Percentiles rank a stretch among this genome's conserved stretches.
phyloP scores from a whole-genome alignment of 2,329 filamentous ascomycete species.

The Fusarium cicatricum region DNA sequence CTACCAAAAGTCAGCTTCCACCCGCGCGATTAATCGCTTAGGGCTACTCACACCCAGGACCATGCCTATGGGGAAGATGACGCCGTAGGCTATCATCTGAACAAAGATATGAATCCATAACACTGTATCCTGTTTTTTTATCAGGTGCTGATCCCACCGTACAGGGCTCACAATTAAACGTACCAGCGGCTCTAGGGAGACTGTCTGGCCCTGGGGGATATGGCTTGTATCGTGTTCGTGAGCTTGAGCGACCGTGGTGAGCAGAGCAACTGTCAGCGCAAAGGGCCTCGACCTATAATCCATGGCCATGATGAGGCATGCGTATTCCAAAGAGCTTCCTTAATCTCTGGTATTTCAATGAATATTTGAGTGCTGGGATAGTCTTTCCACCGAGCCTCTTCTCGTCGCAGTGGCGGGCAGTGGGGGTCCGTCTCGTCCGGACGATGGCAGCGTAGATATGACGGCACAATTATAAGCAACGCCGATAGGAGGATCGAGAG shows the following conservation, averaged over 20 bases:
- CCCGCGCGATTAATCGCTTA: background rate
- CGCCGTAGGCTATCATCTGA: constrained; percentile 86
- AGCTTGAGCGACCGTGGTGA: constrained; percentile 40
- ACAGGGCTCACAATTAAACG: constrained; percentile 40
- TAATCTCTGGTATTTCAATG: background rate
- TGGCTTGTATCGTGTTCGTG: constrained; percentile 60
- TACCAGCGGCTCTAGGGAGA: constrained; percentile 79
- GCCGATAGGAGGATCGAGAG: constrained; percentile 1
- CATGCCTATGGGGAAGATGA: constrained; percentile 95
- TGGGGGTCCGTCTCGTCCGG: constrained; percentile 32
- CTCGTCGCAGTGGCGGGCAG: constrained; percentile 4
- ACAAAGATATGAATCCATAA: constrained; percentile 95
- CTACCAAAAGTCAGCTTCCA: constrained; percentile 52
- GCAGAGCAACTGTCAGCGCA: constrained; percentile 36
- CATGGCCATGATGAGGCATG: constrained; percentile 30
- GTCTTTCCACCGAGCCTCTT: too few relatives aligned
- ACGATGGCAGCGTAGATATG: constrained; percentile 14
- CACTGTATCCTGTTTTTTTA: constrained; percentile 70
- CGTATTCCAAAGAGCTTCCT: constrained; percentile 4
- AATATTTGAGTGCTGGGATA: too few relatives aligned
- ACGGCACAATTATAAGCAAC: constrained; percentile 4
- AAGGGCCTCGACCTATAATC: constrained; percentile 20
- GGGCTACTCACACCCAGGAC: constrained; percentile 78
- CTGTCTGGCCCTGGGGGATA: constrained; percentile 73
- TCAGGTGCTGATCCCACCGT: constrained; percentile 43